Conservation (phyloP, 1,284 basidiomycete species). For the Cutaneotrichosporon arboriforme region DNA sequence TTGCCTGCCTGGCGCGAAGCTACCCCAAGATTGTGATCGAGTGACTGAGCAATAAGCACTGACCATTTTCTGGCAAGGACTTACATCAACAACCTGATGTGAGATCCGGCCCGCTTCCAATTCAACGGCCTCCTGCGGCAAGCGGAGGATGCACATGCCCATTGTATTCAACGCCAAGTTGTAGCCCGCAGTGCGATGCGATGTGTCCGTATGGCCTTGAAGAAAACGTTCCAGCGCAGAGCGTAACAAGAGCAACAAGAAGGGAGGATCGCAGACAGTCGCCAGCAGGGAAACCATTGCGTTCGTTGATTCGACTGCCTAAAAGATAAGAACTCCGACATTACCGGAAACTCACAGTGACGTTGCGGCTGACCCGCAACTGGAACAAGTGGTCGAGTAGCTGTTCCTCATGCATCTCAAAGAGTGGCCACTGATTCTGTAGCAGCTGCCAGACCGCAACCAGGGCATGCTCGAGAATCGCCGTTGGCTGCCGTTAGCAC, state of each 20-base stretch:
- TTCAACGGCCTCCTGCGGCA: constrained; percentile 33
- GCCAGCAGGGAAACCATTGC: constrained; percentile 35
- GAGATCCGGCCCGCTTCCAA: constrained; percentile 29
- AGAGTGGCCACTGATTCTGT: constrained; percentile 39
- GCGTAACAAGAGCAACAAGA: constrained; percentile 30
- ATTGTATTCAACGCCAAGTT: constrained; percentile 36
- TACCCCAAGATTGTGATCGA: constrained; percentile 10
- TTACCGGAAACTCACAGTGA: constrained; percentile 26
- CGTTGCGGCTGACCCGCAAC: constrained; percentile 23
- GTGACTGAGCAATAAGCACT: background rate
- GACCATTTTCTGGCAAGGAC: constrained; percentile 1
- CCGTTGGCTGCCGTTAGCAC: constrained; percentile 13
- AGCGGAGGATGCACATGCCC: constrained; percentile 36
- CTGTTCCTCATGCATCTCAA: constrained; percentile 32
- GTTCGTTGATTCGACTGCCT: constrained; percentile 42
- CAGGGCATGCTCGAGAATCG: constrained; percentile 32
- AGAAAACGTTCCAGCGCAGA: constrained; percentile 29
- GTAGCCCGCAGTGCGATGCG: constrained; percentile 23
- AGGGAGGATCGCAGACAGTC: constrained; percentile 36
- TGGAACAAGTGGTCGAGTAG: constrained; percentile 36
- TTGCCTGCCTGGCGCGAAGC: constrained; percentile 36
- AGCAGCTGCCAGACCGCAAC: constrained; percentile 42
- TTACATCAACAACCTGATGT: constrained; percentile 29
- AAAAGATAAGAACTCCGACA: background rate
- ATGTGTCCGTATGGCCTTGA: constrained; percentile 5